A percentile compares a stretch with the other conserved stretches of the same genome.
Evolutionary conservation across 345 rosid genomes (phyloP).

Genomic region (Pistacia atlantica): DNA sequence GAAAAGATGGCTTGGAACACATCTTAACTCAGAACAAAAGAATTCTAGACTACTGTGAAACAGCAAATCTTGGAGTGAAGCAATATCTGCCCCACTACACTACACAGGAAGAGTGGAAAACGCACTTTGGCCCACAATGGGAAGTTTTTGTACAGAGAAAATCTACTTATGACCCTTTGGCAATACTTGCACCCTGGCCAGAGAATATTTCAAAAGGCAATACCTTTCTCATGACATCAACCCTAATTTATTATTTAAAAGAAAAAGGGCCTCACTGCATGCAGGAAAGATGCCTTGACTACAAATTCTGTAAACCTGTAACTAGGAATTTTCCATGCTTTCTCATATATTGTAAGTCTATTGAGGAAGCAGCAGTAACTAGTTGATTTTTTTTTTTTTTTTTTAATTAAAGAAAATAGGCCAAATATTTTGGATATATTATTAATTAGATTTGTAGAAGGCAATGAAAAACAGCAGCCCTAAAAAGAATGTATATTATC

Average conservation of each 20-base stretch:
- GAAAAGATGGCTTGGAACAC: constrained; percentile 68
- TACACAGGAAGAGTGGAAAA: constrained; percentile 74
- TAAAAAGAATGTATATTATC: constrained; percentile 18
- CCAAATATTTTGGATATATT: constrained; percentile 20
- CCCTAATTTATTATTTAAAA: constrained; percentile 5
- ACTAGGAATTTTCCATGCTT: constrained; percentile 20
- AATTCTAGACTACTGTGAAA: constrained; percentile 66
- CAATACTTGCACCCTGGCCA: constrained; percentile 97
- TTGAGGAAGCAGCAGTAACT: constrained; percentile 20
- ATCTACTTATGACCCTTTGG: constrained; percentile 75
- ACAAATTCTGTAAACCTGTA: constrained; percentile 29
- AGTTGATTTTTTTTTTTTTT: constrained; percentile 5
- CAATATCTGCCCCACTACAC: constrained; percentile 88
- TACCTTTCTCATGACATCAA: constrained; percentile 46
- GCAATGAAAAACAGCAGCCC: constrained; percentile 26
- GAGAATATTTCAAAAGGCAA: constrained; percentile 68
- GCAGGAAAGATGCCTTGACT: constrained; percentile 28
- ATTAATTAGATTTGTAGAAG: constrained; percentile 23
- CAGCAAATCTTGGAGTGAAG: constrained; percentile 65
- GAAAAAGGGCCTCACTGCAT: constrained; percentile 17
- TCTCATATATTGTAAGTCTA: constrained; percentile 31
- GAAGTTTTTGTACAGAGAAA: constrained; percentile 69
- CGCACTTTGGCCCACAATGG: constrained; percentile 85
- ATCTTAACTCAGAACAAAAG: constrained; percentile 68
- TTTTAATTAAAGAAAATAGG: constrained; percentile 15